Percentiles rank a stretch among this genome's conserved stretches.
Evolutionary conservation across 2,329 filamentous ascomycete species (phyloP).

Genomic region (Albifimbria verrucaria): DNA sequence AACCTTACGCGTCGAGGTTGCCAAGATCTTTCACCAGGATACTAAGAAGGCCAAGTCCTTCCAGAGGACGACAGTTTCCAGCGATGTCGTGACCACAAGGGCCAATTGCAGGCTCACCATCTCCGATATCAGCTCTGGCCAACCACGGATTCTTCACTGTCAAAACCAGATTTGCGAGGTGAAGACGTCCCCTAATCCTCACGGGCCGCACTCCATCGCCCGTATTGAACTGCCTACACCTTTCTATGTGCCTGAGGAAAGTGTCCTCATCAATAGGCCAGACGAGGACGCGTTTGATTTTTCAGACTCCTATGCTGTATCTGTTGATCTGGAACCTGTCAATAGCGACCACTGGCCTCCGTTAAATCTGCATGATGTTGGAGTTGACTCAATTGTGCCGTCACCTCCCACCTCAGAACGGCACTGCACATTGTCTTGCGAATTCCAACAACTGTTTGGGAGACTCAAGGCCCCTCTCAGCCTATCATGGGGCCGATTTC

Average conservation of each 20-base stretch:
- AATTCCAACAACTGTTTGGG: slow-evolving; percentile 38
- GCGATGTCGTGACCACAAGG: slow-evolving; percentile 26
- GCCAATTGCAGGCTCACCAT: slow-evolving; percentile 36
- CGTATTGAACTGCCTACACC: slow-evolving; percentile 45
- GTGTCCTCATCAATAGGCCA: slow-evolving; percentile 45
- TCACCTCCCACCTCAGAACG: slow-evolving; percentile 16
- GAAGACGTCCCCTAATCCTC: slow-evolving; percentile 45
- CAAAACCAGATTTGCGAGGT: slow-evolving; percentile 53
- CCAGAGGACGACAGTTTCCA: slow-evolving; percentile 23
- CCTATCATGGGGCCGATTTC: slow-evolving; percentile 21
- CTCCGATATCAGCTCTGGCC: slow-evolving; percentile 29
- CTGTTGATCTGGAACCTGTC: slow-evolving; percentile 50
- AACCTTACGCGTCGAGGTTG: slow-evolving; percentile 49
- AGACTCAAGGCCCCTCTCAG: slow-evolving; percentile 33
- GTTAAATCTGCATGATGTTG: slow-evolving; percentile 33
- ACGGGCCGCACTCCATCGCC: slow-evolving; percentile 42
- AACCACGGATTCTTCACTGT: slow-evolving; percentile 45
- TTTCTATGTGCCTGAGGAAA: slow-evolving; percentile 51
- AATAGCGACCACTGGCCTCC: slow-evolving; percentile 52
- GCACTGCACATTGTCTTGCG: slow-evolving; percentile 38
- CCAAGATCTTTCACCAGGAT: slow-evolving; percentile 50
- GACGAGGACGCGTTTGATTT: slow-evolving; percentile 46
- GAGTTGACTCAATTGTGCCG: slow-evolving; percentile 15
- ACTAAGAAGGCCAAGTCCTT: slow-evolving; percentile 32
- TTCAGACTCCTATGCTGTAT: slow-evolving; percentile 47